Percentiles rank a stretch among this genome's conserved stretches.
Evolutionary conservation across 805 yeast species (phyloP).

Genomic region (Zygotorulaspora sp.): DNA sequence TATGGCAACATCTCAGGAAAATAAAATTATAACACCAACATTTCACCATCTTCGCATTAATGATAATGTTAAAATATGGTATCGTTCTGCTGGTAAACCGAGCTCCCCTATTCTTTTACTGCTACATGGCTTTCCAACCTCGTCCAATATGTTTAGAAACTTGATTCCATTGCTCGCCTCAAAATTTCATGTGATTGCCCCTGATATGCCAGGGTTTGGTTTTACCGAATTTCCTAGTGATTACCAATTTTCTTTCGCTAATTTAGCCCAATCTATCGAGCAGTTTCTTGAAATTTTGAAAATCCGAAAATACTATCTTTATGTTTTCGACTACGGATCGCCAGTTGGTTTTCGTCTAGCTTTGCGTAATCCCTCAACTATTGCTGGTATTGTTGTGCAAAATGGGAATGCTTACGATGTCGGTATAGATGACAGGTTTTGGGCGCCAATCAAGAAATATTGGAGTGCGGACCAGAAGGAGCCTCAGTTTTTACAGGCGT

Average conservation of each 20-base stretch:
- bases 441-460: constrained; percentile 36
- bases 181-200: constrained; percentile 40
- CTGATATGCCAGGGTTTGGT: constrained; percentile 45
- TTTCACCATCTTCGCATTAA: constrained; percentile 1
- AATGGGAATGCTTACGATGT: constrained; percentile 45
- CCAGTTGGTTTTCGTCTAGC: constrained; percentile 41
- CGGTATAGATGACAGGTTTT: constrained; percentile 38
- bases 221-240: constrained; percentile 33
- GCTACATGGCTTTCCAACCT: constrained; percentile 44
- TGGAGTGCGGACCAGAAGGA: constrained; percentile 32
- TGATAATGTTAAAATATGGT: constrained; percentile 31
- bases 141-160: constrained; percentile 39
- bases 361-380: constrained; percentile 30
- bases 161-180: constrained; percentile 38
- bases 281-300: constrained; percentile 30
- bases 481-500: constrained; percentile 10
- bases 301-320: constrained; percentile 33
- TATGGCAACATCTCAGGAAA: background rate
- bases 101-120: constrained; percentile 35
- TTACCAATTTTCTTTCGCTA: constrained; percentile 34
- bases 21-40: background rate
- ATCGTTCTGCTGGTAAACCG: constrained; percentile 41
- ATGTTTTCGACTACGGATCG: constrained; percentile 44
- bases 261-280: constrained; percentile 33
- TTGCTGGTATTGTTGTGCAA: constrained; percentile 37